Evolutionary conservation across 192 early-diverging fungal species (phyloP).

Genomic region (Jimgerdemannia lactiflua): DNA sequence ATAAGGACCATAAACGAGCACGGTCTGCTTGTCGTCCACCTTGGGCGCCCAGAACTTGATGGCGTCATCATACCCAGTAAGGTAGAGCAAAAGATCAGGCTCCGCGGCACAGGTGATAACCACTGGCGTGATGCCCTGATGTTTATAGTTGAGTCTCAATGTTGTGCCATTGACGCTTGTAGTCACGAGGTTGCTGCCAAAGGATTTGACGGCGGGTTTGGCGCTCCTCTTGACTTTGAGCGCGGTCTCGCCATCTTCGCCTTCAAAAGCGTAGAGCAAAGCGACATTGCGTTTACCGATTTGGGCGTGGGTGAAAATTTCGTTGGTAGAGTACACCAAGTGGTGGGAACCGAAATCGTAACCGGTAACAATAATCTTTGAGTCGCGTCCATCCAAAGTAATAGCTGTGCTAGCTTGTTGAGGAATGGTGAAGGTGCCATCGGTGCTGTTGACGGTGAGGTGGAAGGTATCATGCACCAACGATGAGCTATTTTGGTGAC

Average conservation of each 20-base stretch:
- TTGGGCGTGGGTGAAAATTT: conserved; percentile 9
- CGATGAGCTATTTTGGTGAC: neutral
- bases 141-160: conserved; percentile 10
- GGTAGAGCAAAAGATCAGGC: neutral
- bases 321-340: conserved; percentile 13
- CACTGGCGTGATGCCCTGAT: neutral
- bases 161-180: neutral
- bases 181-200: neutral
- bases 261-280: conserved; percentile 12
- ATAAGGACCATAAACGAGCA: conserved; percentile 10
- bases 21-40: neutral
- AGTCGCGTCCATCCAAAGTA: conserved; percentile 5
- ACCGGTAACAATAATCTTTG: conserved; percentile 4
- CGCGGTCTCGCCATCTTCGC: conserved; percentile 13
- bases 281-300: conserved; percentile 6
- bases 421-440: neutral
- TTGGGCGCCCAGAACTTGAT: conserved; percentile 10
- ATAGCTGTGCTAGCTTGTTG: conserved; percentile 1
- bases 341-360: conserved; percentile 12
- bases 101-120: neutral
- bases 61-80: conserved; percentile 2
- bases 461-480: neutral
- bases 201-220: neutral
- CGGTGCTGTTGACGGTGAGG: neutral
- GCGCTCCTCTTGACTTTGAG: neutral